Conservation (phyloP, 1,139 yeast species). For the Candida gigantensis region DNA sequence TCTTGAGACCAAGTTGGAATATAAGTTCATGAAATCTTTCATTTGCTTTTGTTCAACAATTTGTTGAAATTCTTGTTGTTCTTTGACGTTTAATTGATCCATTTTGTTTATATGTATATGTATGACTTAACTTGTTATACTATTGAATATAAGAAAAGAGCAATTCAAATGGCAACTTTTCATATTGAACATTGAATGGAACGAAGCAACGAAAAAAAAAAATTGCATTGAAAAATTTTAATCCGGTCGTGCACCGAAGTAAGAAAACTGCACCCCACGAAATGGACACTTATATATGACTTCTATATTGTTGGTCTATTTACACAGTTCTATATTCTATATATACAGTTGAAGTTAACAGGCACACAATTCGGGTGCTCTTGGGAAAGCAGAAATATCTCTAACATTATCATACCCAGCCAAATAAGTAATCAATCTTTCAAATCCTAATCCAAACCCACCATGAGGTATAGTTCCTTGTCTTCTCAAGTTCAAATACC, state of each 20-base stretch:
- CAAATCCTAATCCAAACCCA: slow-evolving; percentile 96
- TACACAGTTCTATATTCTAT: slow-evolving; percentile 2
- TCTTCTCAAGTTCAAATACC: slow-evolving; percentile 77
- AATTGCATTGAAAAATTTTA: slow-evolving; percentile 7
- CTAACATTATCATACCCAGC: slow-evolving; percentile 74
- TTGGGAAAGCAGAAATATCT: slow-evolving; percentile 85
- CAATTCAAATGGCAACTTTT: no score
- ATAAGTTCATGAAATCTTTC: slow-evolving; percentile 97
- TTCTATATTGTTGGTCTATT: no score
- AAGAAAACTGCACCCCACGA: slow-evolving; percentile 2
- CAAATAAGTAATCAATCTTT: slow-evolving; percentile 73
- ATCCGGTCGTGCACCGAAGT: background rate
- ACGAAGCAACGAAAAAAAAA: no score
- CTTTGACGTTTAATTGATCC: slow-evolving; percentile 86
- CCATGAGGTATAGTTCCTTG: slow-evolving; percentile 93
- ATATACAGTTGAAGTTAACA: slow-evolving; percentile 34
- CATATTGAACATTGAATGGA: no score
- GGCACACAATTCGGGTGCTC: slow-evolving; percentile 38
- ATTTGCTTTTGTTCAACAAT: slow-evolving; percentile 96
- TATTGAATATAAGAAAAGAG: no score
- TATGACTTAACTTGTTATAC: no score
- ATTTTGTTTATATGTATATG: slow-evolving; percentile 27
- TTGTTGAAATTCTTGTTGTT: slow-evolving; percentile 95
- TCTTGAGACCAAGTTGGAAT: slow-evolving; percentile 92
- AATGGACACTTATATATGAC: no score